These are phyloP conservation scores for Apiospora hydei DNA, from an alignment of 2,329 filamentous ascomycete species.

Conservation along the genomic window DNA sequence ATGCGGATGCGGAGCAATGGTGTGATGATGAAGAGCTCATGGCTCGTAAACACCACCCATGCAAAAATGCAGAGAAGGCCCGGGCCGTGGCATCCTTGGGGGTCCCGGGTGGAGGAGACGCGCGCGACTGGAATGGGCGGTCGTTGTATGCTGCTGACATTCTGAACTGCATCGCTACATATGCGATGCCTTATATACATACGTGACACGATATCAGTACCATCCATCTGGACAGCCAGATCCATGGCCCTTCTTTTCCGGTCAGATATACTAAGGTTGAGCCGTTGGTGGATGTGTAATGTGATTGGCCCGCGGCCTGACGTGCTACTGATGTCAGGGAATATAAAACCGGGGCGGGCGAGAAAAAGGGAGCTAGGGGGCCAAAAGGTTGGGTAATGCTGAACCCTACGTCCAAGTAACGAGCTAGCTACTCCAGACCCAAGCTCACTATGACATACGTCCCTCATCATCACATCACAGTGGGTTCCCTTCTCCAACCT, in stretches of 20 bases:
- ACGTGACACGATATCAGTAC: too few relatives aligned
- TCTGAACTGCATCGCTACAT: too few relatives aligned
- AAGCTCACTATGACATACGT: constrained; percentile 7
- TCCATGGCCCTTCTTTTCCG: neutral
- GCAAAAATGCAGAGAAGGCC: neutral
- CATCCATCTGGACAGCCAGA: neutral
- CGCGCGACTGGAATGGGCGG: neutral
- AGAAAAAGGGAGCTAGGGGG: neutral
- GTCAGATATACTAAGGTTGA: neutral
- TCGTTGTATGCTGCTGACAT: neutral
- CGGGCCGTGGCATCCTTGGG: neutral
- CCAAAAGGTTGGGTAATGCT: neutral
- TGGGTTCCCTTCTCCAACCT: constrained; percentile 1
- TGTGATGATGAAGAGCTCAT: too few relatives aligned
- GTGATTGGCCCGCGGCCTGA: neutral
- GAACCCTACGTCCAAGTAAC: neutral
- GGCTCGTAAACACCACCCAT: neutral
- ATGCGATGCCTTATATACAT: neutral
- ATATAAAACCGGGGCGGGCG: constrained; percentile 5
- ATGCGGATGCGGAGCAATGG: too few relatives aligned
- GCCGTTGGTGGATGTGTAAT: neutral
- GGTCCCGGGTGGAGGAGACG: too few relatives aligned
- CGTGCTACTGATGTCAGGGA: constrained; percentile 7
- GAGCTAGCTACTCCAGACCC: neutral
- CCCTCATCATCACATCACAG: constrained; percentile 13